Evolutionary conservation across 352 stramenopile genomes (phyloP), one percentile per base, ranked within the genome.

Genomic region (Globisporangium heterothallicum): DNA sequence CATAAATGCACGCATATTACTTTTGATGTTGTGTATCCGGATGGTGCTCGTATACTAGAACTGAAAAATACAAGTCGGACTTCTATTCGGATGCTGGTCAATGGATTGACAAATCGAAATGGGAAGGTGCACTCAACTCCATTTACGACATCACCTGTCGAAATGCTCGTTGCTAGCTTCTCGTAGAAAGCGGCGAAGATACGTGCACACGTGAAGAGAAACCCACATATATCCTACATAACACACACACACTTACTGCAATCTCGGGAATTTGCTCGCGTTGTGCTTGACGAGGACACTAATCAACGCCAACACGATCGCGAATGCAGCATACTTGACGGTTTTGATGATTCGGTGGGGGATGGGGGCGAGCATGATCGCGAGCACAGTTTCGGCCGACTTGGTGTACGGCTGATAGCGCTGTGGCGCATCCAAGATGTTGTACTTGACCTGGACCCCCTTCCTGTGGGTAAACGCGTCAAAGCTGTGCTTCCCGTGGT

Each of bases 401-500:
- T 68, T 57, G 38, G 45, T 74, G 69, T 86, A 86, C 25, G 79
- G 79, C 62, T 71, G 70, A 61, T 90, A 90, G 9, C 79, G 70
- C 57, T 83, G 64, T 42, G 64, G 58, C 7, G 78, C 50, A 35
- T 90, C 79, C 35, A 86, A 35, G 42, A 73, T 69, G 46, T 60
- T 70, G 49, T 70, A 78, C 51, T 68, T 84, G 44, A 76, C 48
- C 53, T 87, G 42, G 42, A 87, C 72, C 21, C 68, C 67, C 52
- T 90, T 90, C 29, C 64, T 62, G 60, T 89, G 80, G 13, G 75
- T 82, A 47, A 94, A 92, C 8, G 73, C 68, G n/a, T 86, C 56
- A 41, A 97, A 96, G 32, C 78, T 78, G 49, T 74, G 62, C 40
- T 83, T 73, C 8, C 92, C 92, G 52, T 94, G 84, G 59, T 95